phyloP scores from a whole-genome alignment of 2,329 filamentous ascomycete genomes.

The Dothideomycetes sp. region DNA sequence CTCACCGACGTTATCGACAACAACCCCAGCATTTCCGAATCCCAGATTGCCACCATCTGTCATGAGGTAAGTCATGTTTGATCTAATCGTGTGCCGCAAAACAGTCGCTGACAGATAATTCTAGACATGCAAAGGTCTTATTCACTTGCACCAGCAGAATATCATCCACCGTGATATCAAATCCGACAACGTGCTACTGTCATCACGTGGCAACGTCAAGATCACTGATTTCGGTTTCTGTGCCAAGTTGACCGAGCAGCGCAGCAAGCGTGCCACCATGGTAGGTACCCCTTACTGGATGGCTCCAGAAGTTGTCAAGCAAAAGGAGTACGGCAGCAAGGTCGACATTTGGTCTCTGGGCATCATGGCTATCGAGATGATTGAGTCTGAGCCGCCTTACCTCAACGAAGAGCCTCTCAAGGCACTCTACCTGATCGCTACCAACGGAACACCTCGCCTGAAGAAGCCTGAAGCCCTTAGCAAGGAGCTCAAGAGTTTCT shows the following conservation, averaged over 20 bases:
- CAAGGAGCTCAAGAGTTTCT: slow-evolving; percentile 95
- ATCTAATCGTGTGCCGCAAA: not conserved
- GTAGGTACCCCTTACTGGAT: slow-evolving; percentile 99
- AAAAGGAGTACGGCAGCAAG: slow-evolving; percentile 97
- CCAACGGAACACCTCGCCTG: slow-evolving; percentile 88
- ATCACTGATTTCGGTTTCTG: slow-evolving; percentile 97
- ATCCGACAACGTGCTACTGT: slow-evolving; percentile 93
- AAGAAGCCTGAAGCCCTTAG: slow-evolving; percentile 98
- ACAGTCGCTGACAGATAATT: slow-evolving; percentile 22
- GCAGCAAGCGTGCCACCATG: slow-evolving; percentile 97
- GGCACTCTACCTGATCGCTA: slow-evolving; percentile 93
- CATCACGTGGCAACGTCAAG: slow-evolving; percentile 91
- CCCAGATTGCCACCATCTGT: slow-evolving; percentile 96
- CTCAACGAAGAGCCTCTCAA: slow-evolving; percentile 96
- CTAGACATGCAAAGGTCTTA: slow-evolving; percentile 87
- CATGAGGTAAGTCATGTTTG: slow-evolving; percentile 60
- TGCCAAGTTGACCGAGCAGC: slow-evolving; percentile 93
- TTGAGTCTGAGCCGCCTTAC: slow-evolving; percentile 95
- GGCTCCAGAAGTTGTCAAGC: slow-evolving; percentile 98
- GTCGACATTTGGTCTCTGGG: slow-evolving; percentile 98
- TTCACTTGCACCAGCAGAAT: slow-evolving; percentile 89
- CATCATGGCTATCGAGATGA: slow-evolving; percentile 99
- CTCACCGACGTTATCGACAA: slow-evolving; percentile 98
- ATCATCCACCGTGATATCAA: slow-evolving; percentile 99
- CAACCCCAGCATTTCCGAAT: slow-evolving; percentile 85